Base-by-base conservation (phyloP, 202 grass and related monocot genomes). In the Elaeis oleifera region DNA sequence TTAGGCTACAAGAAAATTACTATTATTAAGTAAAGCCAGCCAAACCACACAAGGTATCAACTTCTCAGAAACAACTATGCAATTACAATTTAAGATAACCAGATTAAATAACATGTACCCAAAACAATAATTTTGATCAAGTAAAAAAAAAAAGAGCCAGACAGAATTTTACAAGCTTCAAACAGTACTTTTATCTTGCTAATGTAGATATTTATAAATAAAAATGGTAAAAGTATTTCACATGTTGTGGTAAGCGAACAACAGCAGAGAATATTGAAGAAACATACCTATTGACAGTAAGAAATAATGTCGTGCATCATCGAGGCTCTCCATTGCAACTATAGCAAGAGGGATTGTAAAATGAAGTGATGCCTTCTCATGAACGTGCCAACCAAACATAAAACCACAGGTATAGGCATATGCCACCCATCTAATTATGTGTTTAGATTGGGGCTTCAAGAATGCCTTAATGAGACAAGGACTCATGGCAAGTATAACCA, bases 361-460 rank as follows among this genome's bases (percentile, higher is more conserved):
- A 85, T 95, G 90, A 81, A 95, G 84, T 61, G 90, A 90, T 75
- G 90, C 86, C 69, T 95, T 95, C 73, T 95, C 90, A 71, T 95
- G 90, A 53, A 90, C 86, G 73, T 95, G 90, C 90, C 90, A 95
- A 66, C 90, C 90, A 72, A 95, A 95, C 75, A 95, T 95, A 76
- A 96, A 96, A 28, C 91, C 87, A 65, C 91, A 96, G 54, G 86
- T 83, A 66, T 73, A 90, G 50, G 84, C 78, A 80, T 96, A 90
- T 18, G 87, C 68, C 15, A 88, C 79, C 91, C 87, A 96, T 89
- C 87, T 90, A 67, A 90, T 71, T 64, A 96, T 77, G 64, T 96
- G 69, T 56, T 62, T 88, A 22, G 79, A 71, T 76, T 90, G 83
- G 2, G 91, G 87, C 44, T 91, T 96, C 60, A 53, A 72, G 56